phyloP scores from a whole-genome alignment of 331 rosid genomes.

The Malus hybrid region DNA sequence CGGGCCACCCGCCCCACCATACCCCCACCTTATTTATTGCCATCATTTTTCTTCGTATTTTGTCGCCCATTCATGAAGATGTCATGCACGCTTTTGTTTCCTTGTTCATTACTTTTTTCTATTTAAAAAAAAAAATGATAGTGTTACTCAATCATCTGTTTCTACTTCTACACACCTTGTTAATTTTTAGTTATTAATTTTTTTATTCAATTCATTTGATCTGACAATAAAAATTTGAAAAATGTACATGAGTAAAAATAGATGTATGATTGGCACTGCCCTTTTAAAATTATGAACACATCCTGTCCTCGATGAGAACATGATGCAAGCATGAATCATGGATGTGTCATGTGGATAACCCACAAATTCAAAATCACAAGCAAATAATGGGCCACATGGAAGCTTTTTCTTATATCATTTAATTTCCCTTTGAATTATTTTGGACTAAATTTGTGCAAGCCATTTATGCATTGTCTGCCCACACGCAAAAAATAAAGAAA shows the following conservation, averaged over 20 bases:
- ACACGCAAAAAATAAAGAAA: neutral
- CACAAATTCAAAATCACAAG: neutral
- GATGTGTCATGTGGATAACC: neutral
- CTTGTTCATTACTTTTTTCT: neutral
- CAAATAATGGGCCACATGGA: neutral
- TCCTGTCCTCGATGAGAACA: neutral
- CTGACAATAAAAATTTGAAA: fast-evolving
- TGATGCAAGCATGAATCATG: neutral
- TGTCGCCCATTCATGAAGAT: neutral
- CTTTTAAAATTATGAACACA: neutral
- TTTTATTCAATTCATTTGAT: too few relatives aligned
- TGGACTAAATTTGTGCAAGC: neutral
- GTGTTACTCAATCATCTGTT: too few relatives aligned
- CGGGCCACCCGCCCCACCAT: too few relatives aligned
- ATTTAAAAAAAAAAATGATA: too few relatives aligned
- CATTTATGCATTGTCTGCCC: too few relatives aligned
- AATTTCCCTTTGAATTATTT: neutral
- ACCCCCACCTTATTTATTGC: neutral
- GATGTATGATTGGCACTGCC: too few relatives aligned
- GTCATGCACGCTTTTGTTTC: neutral
- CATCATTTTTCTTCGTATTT: neutral
- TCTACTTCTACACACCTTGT: fast-evolving
- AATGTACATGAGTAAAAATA: too few relatives aligned
- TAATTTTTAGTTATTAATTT: fast-evolving
- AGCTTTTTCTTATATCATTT: neutral